Conservation (phyloP, 108 stramenopile species). For the Cyclostephanos invisitatus region DNA sequence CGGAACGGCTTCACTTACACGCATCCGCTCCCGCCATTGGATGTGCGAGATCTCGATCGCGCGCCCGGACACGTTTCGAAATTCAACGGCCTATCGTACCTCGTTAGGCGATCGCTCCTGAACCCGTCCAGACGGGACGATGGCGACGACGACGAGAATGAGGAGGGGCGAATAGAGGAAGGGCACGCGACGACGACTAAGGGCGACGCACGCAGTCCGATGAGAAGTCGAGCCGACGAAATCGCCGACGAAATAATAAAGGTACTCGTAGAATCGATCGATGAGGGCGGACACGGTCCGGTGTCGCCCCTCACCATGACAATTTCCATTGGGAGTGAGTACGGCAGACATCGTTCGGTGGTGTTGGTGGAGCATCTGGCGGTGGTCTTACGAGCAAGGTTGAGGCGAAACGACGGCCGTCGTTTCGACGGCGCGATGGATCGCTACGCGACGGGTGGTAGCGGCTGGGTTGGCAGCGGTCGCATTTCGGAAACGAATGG, state of each 20-base stretch:
- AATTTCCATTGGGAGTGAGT: conserved; percentile 68
- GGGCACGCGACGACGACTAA: background rate
- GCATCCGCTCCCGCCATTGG: conserved; percentile 64
- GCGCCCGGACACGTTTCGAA: conserved; percentile 60
- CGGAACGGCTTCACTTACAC: conserved; percentile 60
- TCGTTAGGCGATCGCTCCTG: conserved; percentile 66
- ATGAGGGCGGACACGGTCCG: conserved; percentile 75
- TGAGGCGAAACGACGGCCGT: conserved; percentile 48
- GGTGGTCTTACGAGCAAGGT: conserved; percentile 37
- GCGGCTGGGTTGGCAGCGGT: too few relatives aligned
- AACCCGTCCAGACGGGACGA: conserved; percentile 16
- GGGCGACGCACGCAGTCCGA: conserved; percentile 34
- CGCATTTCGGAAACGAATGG: conserved; percentile 15
- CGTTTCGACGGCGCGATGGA: conserved; percentile 15
- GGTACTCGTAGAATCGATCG: conserved; percentile 58
- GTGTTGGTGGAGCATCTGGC: conserved; percentile 56
- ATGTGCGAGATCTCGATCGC: conserved; percentile 61
- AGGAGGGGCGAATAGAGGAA: background rate
- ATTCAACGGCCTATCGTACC: conserved; percentile 68
- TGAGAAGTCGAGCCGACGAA: conserved; percentile 42
- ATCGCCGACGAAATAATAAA: conserved; percentile 54
- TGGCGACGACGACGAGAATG: background rate
- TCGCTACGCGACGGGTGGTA: background rate
- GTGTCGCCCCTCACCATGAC: conserved; percentile 73
- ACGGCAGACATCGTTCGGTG: conserved; percentile 81